Base-by-base conservation (phyloP, 2,329 filamentous ascomycete species). In the Canariomyces notabilis region DNA sequence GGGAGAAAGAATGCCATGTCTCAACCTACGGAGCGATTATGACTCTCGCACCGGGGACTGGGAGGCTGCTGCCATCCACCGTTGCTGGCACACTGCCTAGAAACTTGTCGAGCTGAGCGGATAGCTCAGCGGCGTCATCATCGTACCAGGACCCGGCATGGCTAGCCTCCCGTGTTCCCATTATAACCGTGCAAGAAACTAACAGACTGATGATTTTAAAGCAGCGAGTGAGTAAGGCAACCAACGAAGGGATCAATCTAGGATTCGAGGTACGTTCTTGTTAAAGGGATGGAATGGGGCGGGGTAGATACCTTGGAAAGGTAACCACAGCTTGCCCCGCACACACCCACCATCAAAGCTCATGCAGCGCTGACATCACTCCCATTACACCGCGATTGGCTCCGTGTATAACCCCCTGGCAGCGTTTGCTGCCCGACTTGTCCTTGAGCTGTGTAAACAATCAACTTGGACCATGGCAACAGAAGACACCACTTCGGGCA, bases 91-190 rank as follows among this genome's bases (percentile, higher is more conserved):
- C 90, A 31, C 77, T 70, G 31, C 69, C 71, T n/a, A 97, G 75
- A 76, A 82, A 95, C 40, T 68, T 66, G 47, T 93, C 80, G 5
- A 98, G 83, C 68, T 95, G 76, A 6, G 62, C 59, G 3, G 77
- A 77, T 41, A 97, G 78, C n/a, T 67, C 65, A 2, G 64, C 62
- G 5, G 75, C 68, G 49, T 81, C 74, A 39, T 75, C 75, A 6
- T 82, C 75, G 64, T 98, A 98, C 93, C 93, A 98, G 15, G 82
- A 85, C 32, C 87, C 87, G 18, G 91, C 89, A 64, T 97, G 93
- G 46, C 75, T 80, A 16, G 89, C 83, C 36, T 70, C 67, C 44
- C 75, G 67, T 3, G 59, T 66, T 36, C 39, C 44, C 54, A 56
- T 58, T 2, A 14, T 49, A 36, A 5, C 19, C 14, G 14, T 35